These are phyloP conservation scores for Leccinellum albellum DNA, from an alignment of 768 basidiomycete genomes.

Conservation along the genomic window DNA sequence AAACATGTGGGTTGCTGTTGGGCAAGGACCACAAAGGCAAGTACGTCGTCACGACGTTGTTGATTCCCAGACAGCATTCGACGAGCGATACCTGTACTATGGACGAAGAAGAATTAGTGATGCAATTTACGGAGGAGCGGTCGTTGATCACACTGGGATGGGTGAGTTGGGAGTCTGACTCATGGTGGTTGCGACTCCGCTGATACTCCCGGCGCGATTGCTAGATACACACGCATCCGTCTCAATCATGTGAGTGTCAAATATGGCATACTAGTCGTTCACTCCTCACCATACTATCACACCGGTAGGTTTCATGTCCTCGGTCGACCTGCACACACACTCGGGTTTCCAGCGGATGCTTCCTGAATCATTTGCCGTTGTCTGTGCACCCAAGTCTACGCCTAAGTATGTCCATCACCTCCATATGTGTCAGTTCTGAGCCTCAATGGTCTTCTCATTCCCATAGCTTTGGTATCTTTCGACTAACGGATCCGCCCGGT, in stretches of 20 bases:
- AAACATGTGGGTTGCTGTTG: conserved; percentile 84
- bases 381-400: conserved; percentile 77
- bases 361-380: conserved; percentile 89
- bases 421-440: background rate
- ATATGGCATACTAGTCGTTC: background rate
- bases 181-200: background rate
- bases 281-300: background rate
- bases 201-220: background rate
- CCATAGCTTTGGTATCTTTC: conserved; percentile 75
- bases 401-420: conserved; percentile 54
- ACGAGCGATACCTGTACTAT: conserved; percentile 92
- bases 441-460: background rate
- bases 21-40: conserved; percentile 61
- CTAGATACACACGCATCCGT: conserved; percentile 90
- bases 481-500: conserved; percentile 85
- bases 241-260: conserved; percentile 67
- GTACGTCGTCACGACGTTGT: conserved; percentile 71
- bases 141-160: conserved; percentile 86
- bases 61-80: conserved; percentile 86
- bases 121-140: conserved; percentile 80
- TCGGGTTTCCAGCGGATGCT: conserved; percentile 86
- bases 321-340: conserved; percentile 89
- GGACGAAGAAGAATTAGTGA: conserved; percentile 84
- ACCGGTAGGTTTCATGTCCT: conserved; percentile 83
- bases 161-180: conserved; percentile 46